phyloP scores from a whole-genome alignment of 202 grass and related monocot species.

The Zizania palustris region DNA sequence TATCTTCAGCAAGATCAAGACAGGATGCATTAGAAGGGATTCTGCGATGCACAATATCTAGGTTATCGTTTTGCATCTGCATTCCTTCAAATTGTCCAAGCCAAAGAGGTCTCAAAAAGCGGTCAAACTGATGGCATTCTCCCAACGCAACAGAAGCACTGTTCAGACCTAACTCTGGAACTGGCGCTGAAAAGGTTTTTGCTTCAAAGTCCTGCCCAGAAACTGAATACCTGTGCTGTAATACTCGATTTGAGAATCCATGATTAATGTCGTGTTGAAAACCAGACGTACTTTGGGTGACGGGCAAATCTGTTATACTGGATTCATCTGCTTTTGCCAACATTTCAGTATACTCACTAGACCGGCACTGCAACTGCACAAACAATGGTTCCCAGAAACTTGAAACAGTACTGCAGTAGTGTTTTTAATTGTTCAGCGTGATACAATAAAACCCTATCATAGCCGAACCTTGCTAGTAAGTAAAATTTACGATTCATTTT shows the following conservation, averaged over 20 bases:
- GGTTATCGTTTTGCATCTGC: conserved; percentile 24
- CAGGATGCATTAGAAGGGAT: conserved; percentile 47
- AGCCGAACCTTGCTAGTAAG: not conserved
- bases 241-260: conserved; percentile 43
- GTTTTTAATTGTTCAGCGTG: conserved; percentile 18
- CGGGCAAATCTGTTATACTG: conserved; percentile 15
- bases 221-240: conserved; percentile 40
- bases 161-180: conserved; percentile 41
- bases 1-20: conserved; percentile 57
- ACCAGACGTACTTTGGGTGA: conserved; percentile 31
- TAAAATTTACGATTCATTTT: not conserved
- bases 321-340: conserved; percentile 41
- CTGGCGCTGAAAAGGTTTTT: conserved; percentile 22
- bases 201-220: conserved; percentile 35
- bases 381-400: not conserved
- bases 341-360: conserved; percentile 22
- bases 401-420: conserved; percentile 17
- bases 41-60: conserved; percentile 20
- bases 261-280: conserved; percentile 48
- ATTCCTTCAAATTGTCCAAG: conserved; percentile 37
- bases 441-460: not conserved
- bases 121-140: conserved; percentile 37
- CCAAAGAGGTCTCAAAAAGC: conserved; percentile 21
- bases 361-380: conserved; percentile 27
- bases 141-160: conserved; percentile 24